A percentile compares a stretch with the other conserved stretches of the same genome.
Conservation (phyloP, 176 grass and related monocot species). For the Eleusine coracana region DNA sequence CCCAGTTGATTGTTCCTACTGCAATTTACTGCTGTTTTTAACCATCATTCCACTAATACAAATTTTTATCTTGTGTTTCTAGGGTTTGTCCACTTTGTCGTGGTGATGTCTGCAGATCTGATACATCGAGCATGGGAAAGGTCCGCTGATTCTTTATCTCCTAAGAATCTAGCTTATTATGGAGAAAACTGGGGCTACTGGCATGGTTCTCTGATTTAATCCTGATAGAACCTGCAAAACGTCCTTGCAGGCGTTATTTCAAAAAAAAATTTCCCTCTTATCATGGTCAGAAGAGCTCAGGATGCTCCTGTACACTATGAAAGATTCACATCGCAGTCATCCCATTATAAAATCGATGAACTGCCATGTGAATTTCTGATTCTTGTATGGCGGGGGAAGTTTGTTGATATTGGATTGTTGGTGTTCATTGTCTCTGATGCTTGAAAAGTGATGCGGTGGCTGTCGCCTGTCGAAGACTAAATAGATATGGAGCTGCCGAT, state of each 20-base stretch:
- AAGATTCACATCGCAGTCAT: slow-evolving; percentile 42
- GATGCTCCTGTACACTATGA: slow-evolving; percentile 27
- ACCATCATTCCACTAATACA: slow-evolving; percentile 28
- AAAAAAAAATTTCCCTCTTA: not conserved
- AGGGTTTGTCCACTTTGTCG: slow-evolving; percentile 99
- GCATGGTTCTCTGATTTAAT: slow-evolving; percentile 22
- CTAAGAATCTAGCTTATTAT: slow-evolving; percentile 36
- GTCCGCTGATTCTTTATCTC: slow-evolving; percentile 52
- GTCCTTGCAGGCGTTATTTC: slow-evolving; percentile 29
- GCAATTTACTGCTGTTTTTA: not conserved
- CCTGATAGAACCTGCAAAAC: slow-evolving; percentile 22
- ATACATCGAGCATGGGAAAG: slow-evolving; percentile 56
- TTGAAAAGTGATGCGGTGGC: not conserved
- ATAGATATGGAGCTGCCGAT: not conserved
- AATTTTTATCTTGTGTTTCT: slow-evolving; percentile 10
- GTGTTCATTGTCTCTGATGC: not conserved
- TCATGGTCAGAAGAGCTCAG: slow-evolving; percentile 26
- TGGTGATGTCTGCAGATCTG: slow-evolving; percentile 78
- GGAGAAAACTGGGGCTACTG: slow-evolving; percentile 35
- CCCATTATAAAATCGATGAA: slow-evolving; percentile 48
- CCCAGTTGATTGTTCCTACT: not conserved
- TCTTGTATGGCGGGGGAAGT: slow-evolving; percentile 45
- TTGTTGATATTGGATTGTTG: slow-evolving; percentile 49
- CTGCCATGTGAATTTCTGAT: slow-evolving; percentile 41
- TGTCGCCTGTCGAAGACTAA: not conserved